Percentiles rank a stretch among this genome's conserved stretches.
Evolutionary conservation across 169 alveolate genomes (phyloP).

Genomic region (Eimeria maxima): DNA sequence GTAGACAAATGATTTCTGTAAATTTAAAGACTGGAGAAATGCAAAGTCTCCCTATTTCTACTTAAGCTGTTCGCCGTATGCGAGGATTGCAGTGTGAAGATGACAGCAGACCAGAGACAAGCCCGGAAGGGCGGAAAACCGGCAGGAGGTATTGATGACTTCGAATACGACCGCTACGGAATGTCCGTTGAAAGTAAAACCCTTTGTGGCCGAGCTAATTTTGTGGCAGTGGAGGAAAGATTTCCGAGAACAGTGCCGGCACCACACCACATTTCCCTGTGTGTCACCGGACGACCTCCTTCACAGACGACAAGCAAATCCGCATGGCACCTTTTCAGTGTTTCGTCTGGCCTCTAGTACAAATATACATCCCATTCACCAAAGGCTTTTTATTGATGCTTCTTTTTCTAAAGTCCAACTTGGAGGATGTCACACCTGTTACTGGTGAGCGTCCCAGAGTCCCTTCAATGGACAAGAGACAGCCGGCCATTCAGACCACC

Average conservation of each 20-base stretch:
- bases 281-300: conserved; percentile 21
- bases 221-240: background rate
- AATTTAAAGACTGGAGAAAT: background rate
- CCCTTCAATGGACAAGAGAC: conserved; percentile 37
- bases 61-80: background rate
- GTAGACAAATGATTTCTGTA: background rate
- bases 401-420: background rate
- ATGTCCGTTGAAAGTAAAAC: background rate
- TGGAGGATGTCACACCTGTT: background rate
- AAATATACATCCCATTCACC: background rate
- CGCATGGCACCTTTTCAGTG: conserved; percentile 26
- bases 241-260: background rate
- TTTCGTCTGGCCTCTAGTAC: background rate
- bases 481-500: conserved; percentile 32
- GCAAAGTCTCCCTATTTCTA: background rate
- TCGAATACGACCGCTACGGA: background rate
- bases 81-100: background rate
- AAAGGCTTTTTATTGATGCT: background rate
- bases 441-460: conserved; percentile 54
- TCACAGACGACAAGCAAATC: background rate
- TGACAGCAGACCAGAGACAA: conserved; percentile 2
- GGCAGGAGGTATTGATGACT: background rate
- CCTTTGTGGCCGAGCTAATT: background rate
- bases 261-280: conserved; percentile 4
- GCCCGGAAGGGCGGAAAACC: conserved; percentile 46